A percentile compares a stretch with the other conserved stretches of the same genome.
Conservation (phyloP, 2,329 filamentous ascomycete genomes). For the Trichoderma arundinaceum region DNA sequence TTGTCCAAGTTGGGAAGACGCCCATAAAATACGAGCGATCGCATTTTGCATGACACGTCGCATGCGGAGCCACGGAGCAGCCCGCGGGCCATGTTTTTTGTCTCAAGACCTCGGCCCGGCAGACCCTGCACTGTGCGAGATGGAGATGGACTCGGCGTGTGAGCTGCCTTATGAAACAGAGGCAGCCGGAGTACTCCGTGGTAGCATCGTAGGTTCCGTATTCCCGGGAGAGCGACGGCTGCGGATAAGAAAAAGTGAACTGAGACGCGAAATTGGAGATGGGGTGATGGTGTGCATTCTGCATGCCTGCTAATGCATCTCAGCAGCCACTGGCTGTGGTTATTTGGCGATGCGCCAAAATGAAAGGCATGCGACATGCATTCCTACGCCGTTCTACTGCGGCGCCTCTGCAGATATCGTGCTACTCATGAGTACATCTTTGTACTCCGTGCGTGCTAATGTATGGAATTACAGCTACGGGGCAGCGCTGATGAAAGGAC, state of each 20-base stretch:
- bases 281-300: slow-evolving; percentile 8
- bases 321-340: slow-evolving; percentile 24
- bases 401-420: too few species aligned
- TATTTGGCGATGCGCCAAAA: slow-evolving; percentile 22
- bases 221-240: background rate
- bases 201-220: background rate
- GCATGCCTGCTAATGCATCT: slow-evolving; percentile 21
- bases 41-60: slow-evolving; percentile 22
- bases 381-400: background rate
- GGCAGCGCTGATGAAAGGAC: too few species aligned
- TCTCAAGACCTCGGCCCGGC: background rate
- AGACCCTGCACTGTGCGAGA: too few species aligned
- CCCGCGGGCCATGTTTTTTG: background rate
- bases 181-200: slow-evolving; percentile 7
- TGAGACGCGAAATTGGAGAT: slow-evolving; percentile 12
- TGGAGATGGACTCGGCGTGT: too few species aligned
- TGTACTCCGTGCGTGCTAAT: too few species aligned
- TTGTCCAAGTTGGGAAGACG: background rate
- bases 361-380: slow-evolving; percentile 13
- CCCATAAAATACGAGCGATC: too few species aligned
- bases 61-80: slow-evolving; percentile 6
- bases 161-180: too few species aligned
- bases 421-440: too few species aligned
- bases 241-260: slow-evolving; percentile 8
- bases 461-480: too few species aligned